phyloP scores from a whole-genome alignment of 345 rosid species.

The Aegle marmelos region DNA sequence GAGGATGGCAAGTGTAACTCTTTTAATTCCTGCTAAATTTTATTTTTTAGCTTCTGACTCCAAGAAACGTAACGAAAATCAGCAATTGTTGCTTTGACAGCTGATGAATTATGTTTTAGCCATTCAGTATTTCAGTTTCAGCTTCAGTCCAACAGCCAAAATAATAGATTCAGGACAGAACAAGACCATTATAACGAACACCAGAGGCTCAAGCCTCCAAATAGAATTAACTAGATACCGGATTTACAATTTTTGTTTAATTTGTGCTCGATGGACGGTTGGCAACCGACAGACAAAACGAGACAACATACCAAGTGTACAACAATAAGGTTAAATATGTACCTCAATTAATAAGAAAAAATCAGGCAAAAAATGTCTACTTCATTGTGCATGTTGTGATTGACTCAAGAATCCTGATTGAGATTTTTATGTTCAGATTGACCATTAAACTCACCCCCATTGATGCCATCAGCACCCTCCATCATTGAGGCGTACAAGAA shows the following conservation, averaged over 20 bases:
- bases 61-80: not conserved
- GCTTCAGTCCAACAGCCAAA: not conserved
- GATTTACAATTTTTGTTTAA: not conserved
- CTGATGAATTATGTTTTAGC: not conserved
- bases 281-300: not conserved
- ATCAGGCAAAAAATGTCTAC: not conserved
- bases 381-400: not conserved
- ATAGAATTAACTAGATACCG: not conserved
- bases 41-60: not conserved
- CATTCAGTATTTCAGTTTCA: not conserved
- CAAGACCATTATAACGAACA: not conserved
- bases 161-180: not conserved
- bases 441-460: constrained; percentile 14
- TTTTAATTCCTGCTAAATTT: too few species aligned
- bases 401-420: not conserved
- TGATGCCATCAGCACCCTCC: constrained; percentile 20
- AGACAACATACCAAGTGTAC: not conserved
- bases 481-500: constrained; percentile 41
- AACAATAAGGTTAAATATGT: not conserved
- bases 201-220: not conserved
- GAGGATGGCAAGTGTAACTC: too few species aligned
- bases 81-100: not conserved
- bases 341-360: not conserved
- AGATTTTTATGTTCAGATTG: constrained; percentile 8
- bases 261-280: too few species aligned